Conservation (phyloP, 2,329 filamentous ascomycete genomes). For the Claviceps pusilla region DNA sequence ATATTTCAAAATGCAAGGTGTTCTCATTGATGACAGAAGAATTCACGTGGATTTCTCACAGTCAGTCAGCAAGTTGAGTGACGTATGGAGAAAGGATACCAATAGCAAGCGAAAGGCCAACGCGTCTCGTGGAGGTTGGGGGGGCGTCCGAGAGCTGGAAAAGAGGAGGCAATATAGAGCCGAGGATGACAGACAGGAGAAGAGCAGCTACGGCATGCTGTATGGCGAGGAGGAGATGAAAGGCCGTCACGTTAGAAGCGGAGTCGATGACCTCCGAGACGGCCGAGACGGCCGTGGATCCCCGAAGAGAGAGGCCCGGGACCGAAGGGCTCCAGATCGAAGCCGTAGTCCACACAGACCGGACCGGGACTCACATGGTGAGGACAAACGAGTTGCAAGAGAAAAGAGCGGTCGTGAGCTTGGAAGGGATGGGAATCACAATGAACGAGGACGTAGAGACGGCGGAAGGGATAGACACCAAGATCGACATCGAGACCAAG, state of each 20-base stretch:
- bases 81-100: constrained; percentile 74
- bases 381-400: constrained; percentile 6
- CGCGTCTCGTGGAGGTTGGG: constrained; percentile 60
- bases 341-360: constrained; percentile 26
- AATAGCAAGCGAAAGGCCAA: constrained; percentile 59
- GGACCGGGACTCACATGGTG: constrained; percentile 11
- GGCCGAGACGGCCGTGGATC: constrained; percentile 9
- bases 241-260: constrained; percentile 29
- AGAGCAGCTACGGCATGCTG: constrained; percentile 58
- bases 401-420: constrained; percentile 14
- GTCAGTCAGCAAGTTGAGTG: constrained; percentile 75
- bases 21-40: constrained; percentile 88
- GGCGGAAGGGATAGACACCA: constrained; percentile 5
- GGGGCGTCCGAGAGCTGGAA: constrained; percentile 75
- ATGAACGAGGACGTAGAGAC: constrained; percentile 4
- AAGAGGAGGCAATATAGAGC: constrained; percentile 79
- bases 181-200: constrained; percentile 33
- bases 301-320: constrained; percentile 1
- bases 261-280: constrained; percentile 10
- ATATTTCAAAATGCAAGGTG: constrained; percentile 97
- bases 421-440: constrained; percentile 10
- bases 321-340: constrained; percentile 8
- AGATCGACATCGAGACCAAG: constrained; percentile 1
- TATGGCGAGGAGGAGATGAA: constrained; percentile 60
- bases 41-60: constrained; percentile 99